Base-by-base conservation (phyloP, 192 early-diverging fungal species). In the Coemansia aciculifera region DNA sequence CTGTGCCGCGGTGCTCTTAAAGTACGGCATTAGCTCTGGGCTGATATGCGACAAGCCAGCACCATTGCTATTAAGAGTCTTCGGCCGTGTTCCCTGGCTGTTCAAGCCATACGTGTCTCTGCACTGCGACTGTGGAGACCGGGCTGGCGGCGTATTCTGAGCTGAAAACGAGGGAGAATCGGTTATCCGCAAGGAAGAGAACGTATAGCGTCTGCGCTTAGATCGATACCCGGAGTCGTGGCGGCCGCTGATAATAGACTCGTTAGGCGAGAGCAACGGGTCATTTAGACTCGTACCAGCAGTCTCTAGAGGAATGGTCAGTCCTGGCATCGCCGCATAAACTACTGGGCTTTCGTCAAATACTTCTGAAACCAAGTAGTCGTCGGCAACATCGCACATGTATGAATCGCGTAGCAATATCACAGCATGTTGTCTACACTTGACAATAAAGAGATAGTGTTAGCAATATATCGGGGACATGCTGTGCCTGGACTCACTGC, bases 271-370 rank as follows among this genome's bases (percentile, higher is more conserved):
- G n/a, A 60, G 32, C 19, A 38, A 9, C 43, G 32, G 31, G 10
- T n/a, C 37, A 10, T 29, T 36, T 1, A 31, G 7, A 13, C 10
- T 11, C 8, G 5, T 3, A 19, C 11, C 36, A 43, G n/a, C 3
- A 5, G 62, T 13, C 17, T 49, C 62, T 12, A 12, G 27, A 43
- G 38, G 48, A 34, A 38, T 36, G 0, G 31, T 17, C 34, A 81
- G 57, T 10, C 39, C 79, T 11, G 60, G 44, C 79, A 81, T 81
- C 12, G 67, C 73, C 0, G 79, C 79, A 65, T 73, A 81, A 11
- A 81, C 73, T 4, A 62, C 44, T 2, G 71, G 74, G 65, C 79
- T 77, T 13, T 81, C 79, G 63, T 81, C 79, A 68, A 81, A 81
- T 9, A 77, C 74, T 6, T 81, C 79, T 0, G 79, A 69, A 12